Evolutionary conservation across 495 filamentous ascomycete genomes (phyloP), one percentile per base, ranked within the genome.

Genomic region (Daldinia concentrica): DNA sequence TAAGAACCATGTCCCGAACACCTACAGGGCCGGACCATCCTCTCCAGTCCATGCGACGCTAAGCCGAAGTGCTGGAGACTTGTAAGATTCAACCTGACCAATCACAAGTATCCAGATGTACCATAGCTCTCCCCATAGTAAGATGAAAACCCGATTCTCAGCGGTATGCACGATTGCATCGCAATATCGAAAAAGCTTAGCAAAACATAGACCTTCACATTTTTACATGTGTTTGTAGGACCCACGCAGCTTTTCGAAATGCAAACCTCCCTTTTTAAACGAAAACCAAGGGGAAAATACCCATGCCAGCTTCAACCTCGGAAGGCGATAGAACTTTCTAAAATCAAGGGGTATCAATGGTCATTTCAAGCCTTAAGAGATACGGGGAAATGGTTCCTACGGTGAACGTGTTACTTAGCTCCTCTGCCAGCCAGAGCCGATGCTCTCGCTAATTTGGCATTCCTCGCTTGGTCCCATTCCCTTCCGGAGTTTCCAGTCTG

Each of bases 381-480:
- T 58, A 52, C 39, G 58, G 56, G 22, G 54, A 29, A 30, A 36
- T 30, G 12, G 30, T 11, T 36, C 15, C 30, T n/a, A 51, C 19
- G n/a, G 43, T 41, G 32, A 29, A 17, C 30, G 4, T 45, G 68
- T 75, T 54, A 84, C 65, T 73, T 81, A 17, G 82, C 82, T 57
- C 81, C 82, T 71, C 82, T 79, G 4, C 82, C 82, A 59, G 81
- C 82, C 36, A 83, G 51, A 45, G 80, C 80, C 1, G 82, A 80
- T 30, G 77, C 66, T 59, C 78, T 79, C 7, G 81, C 80, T 61
- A 84, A 36, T 54, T 83, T 81, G 24, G 80, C 78, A 69, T 86
- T 82, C 45, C 82, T 79, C 52, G 83, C 85, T 64, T 82, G 81
- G 68, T 88, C 86, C 86, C 87, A 88, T 17, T 82, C 85, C 45